phyloP scores from a whole-genome alignment of 257 asterid genomes.

The Primulina tabacum region DNA sequence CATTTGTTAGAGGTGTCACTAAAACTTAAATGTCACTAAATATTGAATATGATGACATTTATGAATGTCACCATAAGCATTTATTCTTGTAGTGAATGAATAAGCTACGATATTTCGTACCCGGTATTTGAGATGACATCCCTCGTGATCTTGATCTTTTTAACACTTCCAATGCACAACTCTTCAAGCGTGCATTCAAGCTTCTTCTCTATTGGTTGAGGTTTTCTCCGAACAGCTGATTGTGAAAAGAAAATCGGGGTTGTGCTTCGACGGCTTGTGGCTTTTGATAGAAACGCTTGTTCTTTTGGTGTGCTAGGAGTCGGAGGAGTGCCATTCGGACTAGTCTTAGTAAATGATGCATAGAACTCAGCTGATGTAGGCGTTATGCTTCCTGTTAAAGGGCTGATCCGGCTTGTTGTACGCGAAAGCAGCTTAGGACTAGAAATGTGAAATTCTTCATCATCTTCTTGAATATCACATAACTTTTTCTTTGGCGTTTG shows the following conservation, averaged over 20 bases:
- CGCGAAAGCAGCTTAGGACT: constrained; percentile 60
- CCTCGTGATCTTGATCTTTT: constrained; percentile 75
- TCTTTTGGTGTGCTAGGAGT: constrained; percentile 43
- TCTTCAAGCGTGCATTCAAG: constrained; percentile 90
- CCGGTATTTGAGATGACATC: constrained; percentile 76
- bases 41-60: too few species aligned
- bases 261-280: constrained; percentile 43
- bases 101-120: constrained; percentile 32
- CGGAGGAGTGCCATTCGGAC: constrained; percentile 39
- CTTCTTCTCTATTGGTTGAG: constrained; percentile 61
- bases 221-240: constrained; percentile 59
- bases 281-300: constrained; percentile 30
- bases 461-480: constrained; percentile 14
- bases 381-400: constrained; percentile 26
- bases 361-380: constrained; percentile 34
- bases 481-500: constrained; percentile 46
- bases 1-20: too few species aligned
- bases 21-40: too few species aligned
- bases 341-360: constrained; percentile 28
- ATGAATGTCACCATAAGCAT: too few species aligned
- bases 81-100: too few species aligned
- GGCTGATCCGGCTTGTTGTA: constrained; percentile 54
- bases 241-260: constrained; percentile 77
- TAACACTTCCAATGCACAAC: constrained; percentile 66
- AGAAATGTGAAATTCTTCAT: constrained; percentile 54